Conservation (phyloP, 306 rosid genomes). For the Cajanus cajan region DNA sequence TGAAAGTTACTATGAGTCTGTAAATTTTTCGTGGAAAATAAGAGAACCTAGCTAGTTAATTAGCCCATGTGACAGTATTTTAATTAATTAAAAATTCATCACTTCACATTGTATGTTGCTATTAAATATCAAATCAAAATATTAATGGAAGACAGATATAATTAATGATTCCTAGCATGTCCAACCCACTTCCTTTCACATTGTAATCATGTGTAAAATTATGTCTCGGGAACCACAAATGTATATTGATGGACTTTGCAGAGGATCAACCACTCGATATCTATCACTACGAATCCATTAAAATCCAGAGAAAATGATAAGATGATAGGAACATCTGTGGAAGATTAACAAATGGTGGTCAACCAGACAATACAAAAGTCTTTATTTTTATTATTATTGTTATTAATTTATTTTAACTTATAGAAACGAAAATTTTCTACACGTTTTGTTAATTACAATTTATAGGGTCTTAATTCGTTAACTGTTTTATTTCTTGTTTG, state of each 20-base stretch:
- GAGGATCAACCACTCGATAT: slow-evolving; percentile 30
- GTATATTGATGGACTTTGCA: slow-evolving; percentile 14
- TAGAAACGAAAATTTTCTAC: background rate
- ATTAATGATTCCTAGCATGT: background rate
- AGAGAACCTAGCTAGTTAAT: background rate
- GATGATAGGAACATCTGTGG: slow-evolving; percentile 28
- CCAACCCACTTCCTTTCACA: background rate
- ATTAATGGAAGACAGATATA: slow-evolving; percentile 27
- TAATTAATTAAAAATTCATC: background rate
- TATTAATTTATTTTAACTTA: background rate
- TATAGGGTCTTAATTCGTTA: no score
- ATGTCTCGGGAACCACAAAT: slow-evolving; percentile 11
- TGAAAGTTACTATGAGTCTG: slow-evolving; percentile 20
- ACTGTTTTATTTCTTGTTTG: background rate
- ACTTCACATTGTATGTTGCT: background rate
- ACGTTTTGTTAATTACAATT: background rate
- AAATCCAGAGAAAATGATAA: slow-evolving; percentile 37
- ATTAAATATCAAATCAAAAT: background rate
- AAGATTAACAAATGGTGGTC: slow-evolving; percentile 25
- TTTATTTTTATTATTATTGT: background rate
- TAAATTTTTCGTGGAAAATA: slow-evolving; percentile 8
- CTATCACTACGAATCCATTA: slow-evolving; percentile 30
- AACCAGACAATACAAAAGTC: background rate
- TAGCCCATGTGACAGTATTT: background rate
- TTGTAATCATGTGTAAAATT: slow-evolving; percentile 17